These are phyloP conservation scores for Cajanus cajan DNA, from an alignment of 306 rosid species.

Conservation along the genomic window DNA sequence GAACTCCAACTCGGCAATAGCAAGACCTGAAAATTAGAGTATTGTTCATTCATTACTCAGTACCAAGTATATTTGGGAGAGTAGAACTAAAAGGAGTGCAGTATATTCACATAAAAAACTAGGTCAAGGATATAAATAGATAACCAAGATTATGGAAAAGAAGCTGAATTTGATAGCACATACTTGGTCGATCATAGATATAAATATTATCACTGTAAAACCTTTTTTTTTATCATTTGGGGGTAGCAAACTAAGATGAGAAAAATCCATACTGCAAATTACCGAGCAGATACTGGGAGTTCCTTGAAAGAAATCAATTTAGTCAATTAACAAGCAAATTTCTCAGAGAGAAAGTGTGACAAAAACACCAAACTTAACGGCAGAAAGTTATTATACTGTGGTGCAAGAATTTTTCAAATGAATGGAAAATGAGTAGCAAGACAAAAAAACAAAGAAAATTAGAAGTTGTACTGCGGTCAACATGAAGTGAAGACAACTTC, in stretches of 20 bases:
- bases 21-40: slow-evolving; percentile 53
- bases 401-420: neutral
- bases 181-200: neutral
- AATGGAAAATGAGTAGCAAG: neutral
- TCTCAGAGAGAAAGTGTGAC: neutral
- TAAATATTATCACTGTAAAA: neutral
- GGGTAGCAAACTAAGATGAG: neutral
- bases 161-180: neutral
- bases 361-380: slow-evolving; percentile 2
- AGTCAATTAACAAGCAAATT: neutral
- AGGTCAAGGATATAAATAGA: neutral
- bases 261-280: neutral
- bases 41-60: slow-evolving; percentile 7
- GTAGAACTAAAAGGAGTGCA: neutral
- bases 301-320: slow-evolving; percentile 15
- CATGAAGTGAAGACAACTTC: slow-evolving; percentile 60
- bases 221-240: neutral
- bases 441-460: slow-evolving; percentile 1
- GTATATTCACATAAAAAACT: neutral
- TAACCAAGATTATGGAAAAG: neutral
- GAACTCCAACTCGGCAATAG: slow-evolving; percentile 74
- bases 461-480: slow-evolving; percentile 45
- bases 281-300: neutral
- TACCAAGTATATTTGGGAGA: neutral
- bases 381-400: neutral